A percentile compares a stretch with the other conserved stretches of the same genome.
Evolutionary conservation across 371 early-diverging fungal species (phyloP).

Genomic region (Mortierella sp.): DNA sequence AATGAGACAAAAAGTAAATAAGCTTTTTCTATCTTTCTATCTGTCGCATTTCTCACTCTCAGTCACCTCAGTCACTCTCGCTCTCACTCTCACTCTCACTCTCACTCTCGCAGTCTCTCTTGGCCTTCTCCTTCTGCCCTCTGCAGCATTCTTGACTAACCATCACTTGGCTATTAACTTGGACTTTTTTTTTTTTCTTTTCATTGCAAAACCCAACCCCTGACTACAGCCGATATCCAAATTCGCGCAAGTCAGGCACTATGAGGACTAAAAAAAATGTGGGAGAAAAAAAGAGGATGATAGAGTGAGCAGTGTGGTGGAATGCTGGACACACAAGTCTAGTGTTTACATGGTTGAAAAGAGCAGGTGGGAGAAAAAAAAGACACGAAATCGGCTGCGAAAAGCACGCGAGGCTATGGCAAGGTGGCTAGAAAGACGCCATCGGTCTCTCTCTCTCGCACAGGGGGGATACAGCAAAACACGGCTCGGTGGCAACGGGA

Average conservation of each 20-base stretch:
- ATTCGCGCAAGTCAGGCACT: no score
- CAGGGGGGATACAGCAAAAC: not conserved
- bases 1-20: slow-evolving; percentile 5
- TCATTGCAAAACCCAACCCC: no score
- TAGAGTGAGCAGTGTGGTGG: no score
- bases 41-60: no score
- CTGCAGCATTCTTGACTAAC: slow-evolving; percentile 10
- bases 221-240: no score
- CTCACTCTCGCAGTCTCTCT: no score
- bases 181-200: no score
- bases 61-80: no score
- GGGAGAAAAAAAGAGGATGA: slow-evolving; percentile 17
- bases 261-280: not conserved
- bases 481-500: slow-evolving; percentile 26
- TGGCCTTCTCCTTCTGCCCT: no score
- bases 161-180: no score
- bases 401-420: slow-evolving; percentile 27
- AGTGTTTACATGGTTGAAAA: slow-evolving; percentile 11
- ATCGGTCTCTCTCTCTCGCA: not conserved
- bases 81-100: no score
- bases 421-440: slow-evolving; percentile 9
- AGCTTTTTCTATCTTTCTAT: not conserved
- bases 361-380: slow-evolving; percentile 18
- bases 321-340: slow-evolving; percentile 4
- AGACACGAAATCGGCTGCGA: slow-evolving; percentile 16